Conservation (phyloP, 805 yeast species). For the Teunomyces panamensis region DNA sequence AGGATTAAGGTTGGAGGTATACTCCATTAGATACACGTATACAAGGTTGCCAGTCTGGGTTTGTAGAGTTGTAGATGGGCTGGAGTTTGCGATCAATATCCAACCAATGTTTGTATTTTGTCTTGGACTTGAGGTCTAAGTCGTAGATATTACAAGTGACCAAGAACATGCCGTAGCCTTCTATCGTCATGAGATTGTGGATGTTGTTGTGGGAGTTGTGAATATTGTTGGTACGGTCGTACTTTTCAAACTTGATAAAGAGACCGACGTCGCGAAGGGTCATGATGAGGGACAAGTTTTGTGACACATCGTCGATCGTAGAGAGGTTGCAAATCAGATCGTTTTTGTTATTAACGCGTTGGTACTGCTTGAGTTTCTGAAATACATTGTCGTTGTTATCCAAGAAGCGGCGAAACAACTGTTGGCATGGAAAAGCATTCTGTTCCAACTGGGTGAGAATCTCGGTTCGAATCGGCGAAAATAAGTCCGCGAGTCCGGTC, state of each 20-base stretch:
- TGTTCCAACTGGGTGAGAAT: constrained; percentile 18
- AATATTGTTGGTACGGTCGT: constrained; percentile 22
- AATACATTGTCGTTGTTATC: constrained; percentile 27
- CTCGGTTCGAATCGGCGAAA: constrained; percentile 18
- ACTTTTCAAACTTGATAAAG: constrained; percentile 39
- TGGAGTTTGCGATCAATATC: constrained; percentile 39
- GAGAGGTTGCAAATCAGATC: constrained; percentile 30
- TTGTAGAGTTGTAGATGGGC: constrained; percentile 28
- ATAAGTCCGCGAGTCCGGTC: constrained; percentile 33
- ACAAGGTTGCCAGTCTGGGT: constrained; percentile 30
- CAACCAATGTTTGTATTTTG: constrained; percentile 46
- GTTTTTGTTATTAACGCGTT: constrained; percentile 29
- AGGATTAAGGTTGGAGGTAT: background rate
- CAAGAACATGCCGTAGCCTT: constrained; percentile 22
- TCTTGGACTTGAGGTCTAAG: constrained; percentile 45
- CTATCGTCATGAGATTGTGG: constrained; percentile 22
- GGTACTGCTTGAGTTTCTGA: constrained; percentile 32
- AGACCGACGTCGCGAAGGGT: constrained; percentile 57
- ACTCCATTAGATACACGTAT: constrained; percentile 9
- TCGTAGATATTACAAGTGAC: constrained; percentile 44
- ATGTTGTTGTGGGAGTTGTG: constrained; percentile 31
- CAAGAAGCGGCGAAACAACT: constrained; percentile 34
- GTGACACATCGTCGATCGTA: constrained; percentile 38
- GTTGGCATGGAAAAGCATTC: constrained; percentile 31
- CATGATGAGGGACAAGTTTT: constrained; percentile 45